phyloP scores from a whole-genome alignment of 2,329 filamentous ascomycete species.

The Davidsoniella australis region DNA sequence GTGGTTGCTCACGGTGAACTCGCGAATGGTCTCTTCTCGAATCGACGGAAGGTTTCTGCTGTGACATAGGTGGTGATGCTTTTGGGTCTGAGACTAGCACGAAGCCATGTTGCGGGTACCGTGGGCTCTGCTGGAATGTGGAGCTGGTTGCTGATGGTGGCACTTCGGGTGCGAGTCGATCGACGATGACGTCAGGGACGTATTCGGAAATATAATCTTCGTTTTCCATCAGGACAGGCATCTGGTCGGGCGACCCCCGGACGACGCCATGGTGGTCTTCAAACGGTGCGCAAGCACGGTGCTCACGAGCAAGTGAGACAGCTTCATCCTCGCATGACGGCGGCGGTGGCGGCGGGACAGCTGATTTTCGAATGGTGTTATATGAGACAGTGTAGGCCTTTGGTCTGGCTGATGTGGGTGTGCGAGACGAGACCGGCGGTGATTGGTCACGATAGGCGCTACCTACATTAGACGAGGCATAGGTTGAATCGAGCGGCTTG shows the following conservation, averaged over 20 bases:
- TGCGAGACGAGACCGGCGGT: neutral
- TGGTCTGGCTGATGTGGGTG: neutral
- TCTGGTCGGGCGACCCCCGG: slow-evolving; percentile 8
- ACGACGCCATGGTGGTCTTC: slow-evolving; percentile 9
- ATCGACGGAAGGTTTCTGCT: slow-evolving; percentile 2
- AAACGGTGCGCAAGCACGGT: neutral
- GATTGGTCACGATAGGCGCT: neutral
- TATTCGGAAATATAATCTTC: slow-evolving; percentile 4
- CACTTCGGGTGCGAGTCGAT: neutral
- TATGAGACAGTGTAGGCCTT: slow-evolving; percentile 12
- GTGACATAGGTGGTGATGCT: slow-evolving; percentile 3
- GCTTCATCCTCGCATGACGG: slow-evolving; percentile 11
- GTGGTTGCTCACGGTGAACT: neutral
- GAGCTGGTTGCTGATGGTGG: neutral
- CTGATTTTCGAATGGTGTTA: slow-evolving; percentile 9
- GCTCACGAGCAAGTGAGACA: slow-evolving; percentile 8
- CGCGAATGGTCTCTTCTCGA: slow-evolving; percentile 1
- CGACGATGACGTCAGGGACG: slow-evolving; percentile 10
- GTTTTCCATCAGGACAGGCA: slow-evolving; percentile 9
- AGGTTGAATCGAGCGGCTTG: neutral
- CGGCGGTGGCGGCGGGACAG: slow-evolving; percentile 10
- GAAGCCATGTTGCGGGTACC: slow-evolving; percentile 4
- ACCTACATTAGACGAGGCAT: neutral
- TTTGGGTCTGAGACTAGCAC: slow-evolving; percentile 8
- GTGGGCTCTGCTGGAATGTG: neutral